Base-by-base conservation (phyloP, 805 yeast species). In the Candida methanosorbosa region DNA sequence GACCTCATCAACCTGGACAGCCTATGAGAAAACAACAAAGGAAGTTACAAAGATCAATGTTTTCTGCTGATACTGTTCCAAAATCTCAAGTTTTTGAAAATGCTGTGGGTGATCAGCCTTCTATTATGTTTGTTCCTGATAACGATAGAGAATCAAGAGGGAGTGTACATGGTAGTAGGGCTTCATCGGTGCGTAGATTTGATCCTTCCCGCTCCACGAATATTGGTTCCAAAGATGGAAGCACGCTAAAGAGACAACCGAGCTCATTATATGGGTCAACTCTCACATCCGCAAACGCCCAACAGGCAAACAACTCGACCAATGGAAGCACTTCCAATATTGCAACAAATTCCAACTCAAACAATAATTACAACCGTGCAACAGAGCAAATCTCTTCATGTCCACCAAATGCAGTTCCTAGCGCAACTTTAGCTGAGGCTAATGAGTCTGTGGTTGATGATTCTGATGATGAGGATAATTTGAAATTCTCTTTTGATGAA, bases 61-160 rank as follows among this genome's bases (percentile, higher is more conserved):
- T 83, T 44, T 74, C 82, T 24, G 80, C 90, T 3, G 79, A 75
- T 29, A 77, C 81, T 32, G 66, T 81, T 33, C 92, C 92, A 1
- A 68, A 73, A 40, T 73, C 90, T 0, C 75, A 68, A 40, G 68
- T 81, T 1, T 58, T 77, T 31, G 84, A 78, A 38, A 81, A 78
- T 40, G 85, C 81, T 0, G 72, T 71, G 16, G 87, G 83, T 9
- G 72, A 70, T 42, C 72, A 75, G 41, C 85, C 84, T 1, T 70
- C 86, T 0, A 75, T 78, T 26, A 60, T 66, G 51, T 70, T 81
- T 41, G 69, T 78, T 0, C 75, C 71, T 6, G 78, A 75, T 9
- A 63, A 48, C 20, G 59, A 55, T 26, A 36, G 6, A 21, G 21
- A 17, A 9, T 13, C 18, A 11, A 27, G 33, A 27, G 27, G 17